Evolutionary conservation across 148 eudicot species (phyloP).

Genomic region (Mesembryanthemum crystallinum): DNA sequence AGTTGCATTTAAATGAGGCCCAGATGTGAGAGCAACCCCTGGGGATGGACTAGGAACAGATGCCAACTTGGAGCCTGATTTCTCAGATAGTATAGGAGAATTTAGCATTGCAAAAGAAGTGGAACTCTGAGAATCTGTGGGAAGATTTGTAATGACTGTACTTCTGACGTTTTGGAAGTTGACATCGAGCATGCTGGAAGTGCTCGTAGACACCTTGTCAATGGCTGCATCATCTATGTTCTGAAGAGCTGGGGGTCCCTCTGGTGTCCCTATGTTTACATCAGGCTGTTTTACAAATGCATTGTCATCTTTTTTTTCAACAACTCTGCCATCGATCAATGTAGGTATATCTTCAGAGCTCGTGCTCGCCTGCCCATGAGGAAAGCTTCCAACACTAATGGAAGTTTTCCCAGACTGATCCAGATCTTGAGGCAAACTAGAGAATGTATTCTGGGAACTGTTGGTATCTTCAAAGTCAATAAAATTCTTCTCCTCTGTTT

Average conservation of each 20-base stretch:
- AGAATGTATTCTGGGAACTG: constrained; percentile 87
- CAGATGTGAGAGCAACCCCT: constrained; percentile 55
- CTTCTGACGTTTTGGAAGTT: constrained; percentile 45
- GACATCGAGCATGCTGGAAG: constrained; percentile 35
- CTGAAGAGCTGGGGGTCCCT: constrained; percentile 34
- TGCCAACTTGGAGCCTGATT: constrained; percentile 47
- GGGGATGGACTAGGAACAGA: constrained; percentile 52
- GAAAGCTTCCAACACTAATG: constrained; percentile 70
- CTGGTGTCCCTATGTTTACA: constrained; percentile 28
- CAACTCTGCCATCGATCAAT: constrained; percentile 30
- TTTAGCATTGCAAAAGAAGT: constrained; percentile 49
- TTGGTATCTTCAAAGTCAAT: constrained; percentile 71
- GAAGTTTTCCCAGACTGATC: constrained; percentile 80
- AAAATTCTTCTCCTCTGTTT: constrained; percentile 66
- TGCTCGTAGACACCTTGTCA: constrained; percentile 41
- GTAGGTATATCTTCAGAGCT: constrained; percentile 79
- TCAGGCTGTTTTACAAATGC: constrained; percentile 20
- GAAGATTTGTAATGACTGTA: constrained; percentile 32
- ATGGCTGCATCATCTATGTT: constrained; percentile 38
- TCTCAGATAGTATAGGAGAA: constrained; percentile 83
- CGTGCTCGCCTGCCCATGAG: constrained; percentile 72
- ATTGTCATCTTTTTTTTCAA: constrained; percentile 30
- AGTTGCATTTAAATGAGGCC: constrained; percentile 40
- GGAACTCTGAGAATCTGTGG: constrained; percentile 71
- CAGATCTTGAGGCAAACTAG: constrained; percentile 87